A percentile compares a stretch with the other conserved stretches of the same genome.
Evolutionary conservation across 2,329 filamentous ascomycete species (phyloP).

Genomic region (Cladophialophora yegresii): DNA sequence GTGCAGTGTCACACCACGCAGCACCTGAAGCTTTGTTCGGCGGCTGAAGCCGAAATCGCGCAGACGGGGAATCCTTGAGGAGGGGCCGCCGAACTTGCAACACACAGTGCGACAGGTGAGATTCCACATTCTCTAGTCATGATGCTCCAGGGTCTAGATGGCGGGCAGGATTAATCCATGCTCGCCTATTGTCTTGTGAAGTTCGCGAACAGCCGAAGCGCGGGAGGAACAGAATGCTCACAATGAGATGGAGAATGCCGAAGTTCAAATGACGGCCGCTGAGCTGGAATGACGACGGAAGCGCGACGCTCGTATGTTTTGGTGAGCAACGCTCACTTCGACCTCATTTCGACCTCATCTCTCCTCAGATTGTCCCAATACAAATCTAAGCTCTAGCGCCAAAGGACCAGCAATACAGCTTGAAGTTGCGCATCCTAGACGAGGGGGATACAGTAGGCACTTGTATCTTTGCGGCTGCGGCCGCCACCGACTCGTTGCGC

Average conservation of each 20-base stretch:
- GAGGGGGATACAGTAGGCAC: background rate
- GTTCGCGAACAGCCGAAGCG: background rate
- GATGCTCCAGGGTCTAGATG: background rate
- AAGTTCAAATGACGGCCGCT: background rate
- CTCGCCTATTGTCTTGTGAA: background rate
- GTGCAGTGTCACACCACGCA: constrained; percentile 21
- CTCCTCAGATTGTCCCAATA: background rate
- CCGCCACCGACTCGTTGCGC: too few species aligned
- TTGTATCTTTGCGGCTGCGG: background rate
- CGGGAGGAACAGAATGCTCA: background rate
- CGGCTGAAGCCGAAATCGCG: constrained; percentile 28
- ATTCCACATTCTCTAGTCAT: background rate
- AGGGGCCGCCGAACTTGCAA: background rate
- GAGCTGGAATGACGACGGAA: background rate
- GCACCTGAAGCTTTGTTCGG: constrained; percentile 1
- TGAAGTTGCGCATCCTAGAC: background rate
- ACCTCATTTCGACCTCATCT: background rate
- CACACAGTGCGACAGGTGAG: background rate
- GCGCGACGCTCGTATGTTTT: background rate
- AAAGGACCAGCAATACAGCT: background rate
- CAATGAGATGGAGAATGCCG: background rate
- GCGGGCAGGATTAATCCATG: background rate
- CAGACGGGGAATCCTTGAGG: background rate
- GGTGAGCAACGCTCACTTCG: too few species aligned
- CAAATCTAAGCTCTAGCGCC: background rate